Evolutionary conservation across 768 basidiomycete species (phyloP).

Genomic region (Psilocybe cubensis): DNA sequence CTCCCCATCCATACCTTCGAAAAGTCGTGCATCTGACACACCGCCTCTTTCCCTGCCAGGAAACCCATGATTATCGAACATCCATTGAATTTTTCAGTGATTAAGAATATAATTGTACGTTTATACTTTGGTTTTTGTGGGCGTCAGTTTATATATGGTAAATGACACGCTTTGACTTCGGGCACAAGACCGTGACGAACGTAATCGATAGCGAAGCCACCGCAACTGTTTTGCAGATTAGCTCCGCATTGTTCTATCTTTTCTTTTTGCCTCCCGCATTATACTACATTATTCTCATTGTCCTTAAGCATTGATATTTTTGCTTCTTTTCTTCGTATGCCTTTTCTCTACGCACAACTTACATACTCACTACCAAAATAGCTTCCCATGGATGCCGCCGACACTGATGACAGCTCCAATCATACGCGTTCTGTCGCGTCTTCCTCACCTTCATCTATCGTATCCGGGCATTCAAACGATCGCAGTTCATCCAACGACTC

Average conservation of each 20-base stretch:
- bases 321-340: background rate
- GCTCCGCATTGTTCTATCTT: conserved; percentile 20
- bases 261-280: conserved; percentile 1
- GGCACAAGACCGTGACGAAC: conserved; percentile 14
- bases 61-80: background rate
- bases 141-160: conserved; percentile 38
- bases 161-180: conserved; percentile 35
- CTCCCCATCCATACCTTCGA: background rate
- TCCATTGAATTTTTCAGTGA: background rate
- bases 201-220: conserved; percentile 25
- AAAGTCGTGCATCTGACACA: background rate
- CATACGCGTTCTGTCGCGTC: background rate
- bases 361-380: background rate
- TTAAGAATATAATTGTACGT: background rate
- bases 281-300: conserved; percentile 3
- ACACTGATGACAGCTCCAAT: background rate
- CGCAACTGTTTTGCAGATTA: conserved; percentile 16
- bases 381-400: background rate
- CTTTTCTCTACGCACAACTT: background rate
- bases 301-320: background rate
- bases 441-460: background rate
- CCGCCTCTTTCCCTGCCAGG: background rate
- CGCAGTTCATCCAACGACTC: background rate
- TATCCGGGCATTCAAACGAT: background rate
- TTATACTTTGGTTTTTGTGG: conserved; percentile 32